Evolutionary conservation across 306 rosid species (phyloP).

Genomic region (Gastrolobium bilobum): DNA sequence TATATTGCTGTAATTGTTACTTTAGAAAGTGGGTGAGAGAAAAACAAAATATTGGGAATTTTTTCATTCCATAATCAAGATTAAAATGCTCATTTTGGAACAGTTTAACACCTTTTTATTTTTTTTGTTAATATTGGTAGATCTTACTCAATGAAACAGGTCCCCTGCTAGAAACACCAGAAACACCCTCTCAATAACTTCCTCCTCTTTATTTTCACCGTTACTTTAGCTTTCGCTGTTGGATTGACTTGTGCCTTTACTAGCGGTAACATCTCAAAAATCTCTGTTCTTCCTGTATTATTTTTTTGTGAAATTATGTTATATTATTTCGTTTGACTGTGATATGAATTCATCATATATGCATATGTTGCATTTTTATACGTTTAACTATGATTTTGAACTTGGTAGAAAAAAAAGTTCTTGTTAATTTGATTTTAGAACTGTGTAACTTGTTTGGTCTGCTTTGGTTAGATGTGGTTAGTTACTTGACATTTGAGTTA

Average conservation of each 20-base stretch:
- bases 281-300: not conserved
- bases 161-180: slow-evolving; percentile 49
- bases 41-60: too few relatives aligned
- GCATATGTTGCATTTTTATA: slow-evolving; percentile 3
- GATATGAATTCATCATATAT: not conserved
- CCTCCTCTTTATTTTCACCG: slow-evolving; percentile 77
- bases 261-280: slow-evolving; percentile 57
- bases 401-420: not conserved
- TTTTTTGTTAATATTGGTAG: too few relatives aligned
- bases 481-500: too few relatives aligned
- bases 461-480: too few relatives aligned
- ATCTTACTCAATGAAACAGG: too few relatives aligned
- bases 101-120: too few relatives aligned
- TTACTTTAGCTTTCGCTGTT: slow-evolving; percentile 70
- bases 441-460: too few relatives aligned
- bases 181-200: slow-evolving; percentile 86
- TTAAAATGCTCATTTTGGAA: too few relatives aligned
- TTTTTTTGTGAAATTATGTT: not conserved
- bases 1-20: too few relatives aligned
- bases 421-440: too few relatives aligned
- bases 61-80: too few relatives aligned
- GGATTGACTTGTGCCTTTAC: slow-evolving; percentile 91
- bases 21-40: too few relatives aligned
- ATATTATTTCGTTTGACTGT: not conserved
- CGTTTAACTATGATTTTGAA: not conserved